Evolutionary conservation across 202 grass and related monocot genomes (phyloP), one percentile per base, ranked within the genome.

Genomic region (Dendrocalamus latiflorus): DNA sequence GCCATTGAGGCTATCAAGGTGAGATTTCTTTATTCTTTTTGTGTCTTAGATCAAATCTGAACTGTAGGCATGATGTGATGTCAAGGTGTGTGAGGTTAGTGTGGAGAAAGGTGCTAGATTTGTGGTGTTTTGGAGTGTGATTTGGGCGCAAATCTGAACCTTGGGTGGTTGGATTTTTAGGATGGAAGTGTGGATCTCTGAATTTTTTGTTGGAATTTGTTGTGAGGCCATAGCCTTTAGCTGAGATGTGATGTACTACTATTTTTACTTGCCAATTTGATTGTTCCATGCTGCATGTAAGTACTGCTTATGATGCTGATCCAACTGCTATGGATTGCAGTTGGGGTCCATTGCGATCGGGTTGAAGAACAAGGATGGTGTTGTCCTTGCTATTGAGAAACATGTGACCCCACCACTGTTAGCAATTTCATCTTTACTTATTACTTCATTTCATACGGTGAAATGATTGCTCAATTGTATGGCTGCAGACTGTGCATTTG

Each of bases 331-430:
- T 64, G 56, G 9, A 6, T 75, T 85, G 28, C 54, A 98, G 93
- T 81, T 98, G 89, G 96, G 96, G 11, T 98, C 96, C 0, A 98
- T 89, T 57, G 93, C 87, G 1, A 92, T 98, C 3, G 93, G 93
- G 5, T 81, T 98, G 85, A 95, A 90, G 85, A 98, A 93, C 57
- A 98, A 95, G 71, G 77, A 98, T 36, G 96, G 92, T n/a, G 93
- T 95, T 44, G 96, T 98, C 28, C 89, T 95, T 0, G 91, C 96
- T 41, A 89, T 98, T 20, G 96, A 98, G 87, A 98, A 98, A 90
- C 91, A 89, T 59, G 91, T 98, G 18, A 95, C 91, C 49, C 95
- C 96, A 0, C 87, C 89, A 54, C 84, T 98, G 22, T 81, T 98
- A 83, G 91, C 94, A 88, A 12, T 91, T 86, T 8, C 72, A 20